Percentiles rank a stretch among this genome's conserved stretches.
These are phyloP conservation scores for Trametes sp. DNA, from an alignment of 1,284 basidiomycete species.

Conservation along the genomic window DNA sequence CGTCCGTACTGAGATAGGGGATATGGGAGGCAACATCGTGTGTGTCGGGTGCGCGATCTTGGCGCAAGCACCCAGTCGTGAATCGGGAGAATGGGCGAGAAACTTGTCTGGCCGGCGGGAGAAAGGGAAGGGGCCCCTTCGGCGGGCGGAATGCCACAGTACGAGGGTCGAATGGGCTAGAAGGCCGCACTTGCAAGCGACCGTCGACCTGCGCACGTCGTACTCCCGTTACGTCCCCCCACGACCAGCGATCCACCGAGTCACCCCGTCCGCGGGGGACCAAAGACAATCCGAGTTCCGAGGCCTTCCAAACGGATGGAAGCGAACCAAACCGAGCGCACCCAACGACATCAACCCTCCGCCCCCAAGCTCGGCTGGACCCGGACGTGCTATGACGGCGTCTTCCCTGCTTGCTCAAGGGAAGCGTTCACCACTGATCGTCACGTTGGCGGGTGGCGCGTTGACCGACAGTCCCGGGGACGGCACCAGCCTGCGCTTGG, in stretches of 20 bases:
- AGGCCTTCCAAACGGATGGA: constrained; percentile 44
- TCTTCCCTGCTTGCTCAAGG: constrained; percentile 29
- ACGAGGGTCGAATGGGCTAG: too few relatives aligned
- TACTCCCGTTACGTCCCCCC: constrained; percentile 32
- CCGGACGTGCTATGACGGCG: constrained; percentile 53
- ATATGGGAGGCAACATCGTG: constrained; percentile 21
- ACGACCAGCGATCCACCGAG: constrained; percentile 24
- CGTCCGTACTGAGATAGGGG: constrained; percentile 66
- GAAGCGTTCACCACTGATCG: constrained; percentile 75
- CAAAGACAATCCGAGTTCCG: constrained; percentile 42
- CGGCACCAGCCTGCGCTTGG: constrained; percentile 70
- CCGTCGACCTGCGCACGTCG: constrained; percentile 26
- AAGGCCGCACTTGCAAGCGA: too few relatives aligned
- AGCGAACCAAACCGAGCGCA: constrained; percentile 55
- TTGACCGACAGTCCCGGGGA: constrained; percentile 67
- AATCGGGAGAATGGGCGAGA: constrained; percentile 22
- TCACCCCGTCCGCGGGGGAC: constrained; percentile 32
- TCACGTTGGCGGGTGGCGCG: constrained; percentile 69
- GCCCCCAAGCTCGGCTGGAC: constrained; percentile 67
- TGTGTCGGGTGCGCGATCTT: constrained; percentile 27
- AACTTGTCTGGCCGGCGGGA: constrained; percentile 27
- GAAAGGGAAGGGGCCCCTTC: constrained; percentile 18
- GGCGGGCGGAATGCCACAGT: too few relatives aligned
- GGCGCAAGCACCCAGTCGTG: constrained; percentile 22
- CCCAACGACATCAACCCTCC: constrained; percentile 62